Percentiles rank a stretch among this genome's conserved stretches.
Evolutionary conservation across 1,139 yeast genomes (phyloP).

Genomic region (Debaryomyces fabryi): DNA sequence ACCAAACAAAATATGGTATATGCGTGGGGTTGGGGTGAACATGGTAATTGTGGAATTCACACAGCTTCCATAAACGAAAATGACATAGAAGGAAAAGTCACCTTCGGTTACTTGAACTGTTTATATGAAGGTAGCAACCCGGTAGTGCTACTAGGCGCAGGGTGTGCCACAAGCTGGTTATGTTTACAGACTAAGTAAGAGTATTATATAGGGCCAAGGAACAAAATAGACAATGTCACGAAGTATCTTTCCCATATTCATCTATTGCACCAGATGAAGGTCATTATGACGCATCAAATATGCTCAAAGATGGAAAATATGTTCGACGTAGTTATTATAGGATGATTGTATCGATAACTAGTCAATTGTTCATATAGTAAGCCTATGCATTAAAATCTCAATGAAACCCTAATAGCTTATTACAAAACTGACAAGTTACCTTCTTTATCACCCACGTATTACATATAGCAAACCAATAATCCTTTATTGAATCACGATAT

Average conservation of each 20-base stretch:
- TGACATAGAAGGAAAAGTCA: slow-evolving; percentile 27
- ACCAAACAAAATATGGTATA: slow-evolving; percentile 36
- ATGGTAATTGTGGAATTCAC: slow-evolving; percentile 83
- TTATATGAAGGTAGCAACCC: slow-evolving; percentile 29
- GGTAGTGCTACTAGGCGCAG: slow-evolving; percentile 40
- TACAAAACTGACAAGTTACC: slow-evolving; percentile 17
- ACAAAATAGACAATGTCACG: slow-evolving; percentile 52
- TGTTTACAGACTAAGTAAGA: slow-evolving; percentile 16
- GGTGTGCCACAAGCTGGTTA: slow-evolving; percentile 51
- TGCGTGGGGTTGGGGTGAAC: slow-evolving; percentile 99
- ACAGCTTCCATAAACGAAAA: slow-evolving; percentile 11
- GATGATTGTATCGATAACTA: slow-evolving; percentile 61
- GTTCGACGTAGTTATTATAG: slow-evolving; percentile 70
- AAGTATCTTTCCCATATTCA: slow-evolving; percentile 80
- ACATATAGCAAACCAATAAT: slow-evolving; percentile 12
- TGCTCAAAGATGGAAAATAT: slow-evolving; percentile 78
- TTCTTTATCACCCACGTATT: slow-evolving; percentile 28
- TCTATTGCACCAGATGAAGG: slow-evolving; percentile 46
- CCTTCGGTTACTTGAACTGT: slow-evolving; percentile 40
- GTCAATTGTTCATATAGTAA: slow-evolving; percentile 12
- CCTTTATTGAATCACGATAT: slow-evolving; percentile 12
- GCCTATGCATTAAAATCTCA: slow-evolving; percentile 5
- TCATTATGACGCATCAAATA: slow-evolving; percentile 18
- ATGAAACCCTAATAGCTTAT: slow-evolving; percentile 4
- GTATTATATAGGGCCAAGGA: neutral